phyloP scores from a whole-genome alignment of 768 basidiomycete species.

The Phallus indusiatus region DNA sequence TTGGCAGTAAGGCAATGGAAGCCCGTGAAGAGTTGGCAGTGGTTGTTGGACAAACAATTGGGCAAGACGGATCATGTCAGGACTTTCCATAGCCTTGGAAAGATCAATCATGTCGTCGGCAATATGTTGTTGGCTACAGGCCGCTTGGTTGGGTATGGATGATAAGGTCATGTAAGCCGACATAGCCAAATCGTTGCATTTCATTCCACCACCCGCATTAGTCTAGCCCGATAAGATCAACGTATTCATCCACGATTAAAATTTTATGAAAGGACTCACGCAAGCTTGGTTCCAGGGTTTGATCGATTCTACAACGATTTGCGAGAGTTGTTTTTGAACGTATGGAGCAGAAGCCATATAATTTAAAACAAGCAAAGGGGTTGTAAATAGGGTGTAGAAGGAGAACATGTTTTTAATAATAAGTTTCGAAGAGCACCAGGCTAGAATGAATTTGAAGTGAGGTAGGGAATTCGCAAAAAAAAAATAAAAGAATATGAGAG shows the following conservation, averaged over 20 bases:
- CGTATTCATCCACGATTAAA: background rate
- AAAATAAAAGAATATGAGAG: too few species aligned
- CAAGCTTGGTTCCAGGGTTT: constrained; percentile 39
- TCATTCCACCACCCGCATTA: constrained; percentile 39
- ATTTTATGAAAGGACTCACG: background rate
- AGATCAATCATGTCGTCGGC: constrained; percentile 45
- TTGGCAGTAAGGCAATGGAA: constrained; percentile 45
- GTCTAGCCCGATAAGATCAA: background rate
- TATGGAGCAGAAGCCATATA: constrained; percentile 23
- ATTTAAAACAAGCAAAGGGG: background rate
- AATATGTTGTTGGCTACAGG: constrained; percentile 48
- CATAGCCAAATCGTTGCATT: constrained; percentile 50
- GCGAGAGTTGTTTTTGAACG: constrained; percentile 37
- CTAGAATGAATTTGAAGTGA: background rate
- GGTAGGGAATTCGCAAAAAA: too few species aligned
- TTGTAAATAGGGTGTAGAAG: background rate
- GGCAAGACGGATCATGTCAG: constrained; percentile 40
- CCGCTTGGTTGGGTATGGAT: constrained; percentile 38
- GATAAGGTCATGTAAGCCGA: constrained; percentile 44
- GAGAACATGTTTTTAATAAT: background rate
- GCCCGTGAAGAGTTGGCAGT: constrained; percentile 39
- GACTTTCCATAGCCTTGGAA: constrained; percentile 32
- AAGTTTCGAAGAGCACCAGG: background rate
- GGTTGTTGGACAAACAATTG: constrained; percentile 51
- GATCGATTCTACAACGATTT: constrained; percentile 32